These are phyloP conservation scores for Panicum hallii DNA, from an alignment of 202 grass and related monocot genomes.

Conservation along the genomic window DNA sequence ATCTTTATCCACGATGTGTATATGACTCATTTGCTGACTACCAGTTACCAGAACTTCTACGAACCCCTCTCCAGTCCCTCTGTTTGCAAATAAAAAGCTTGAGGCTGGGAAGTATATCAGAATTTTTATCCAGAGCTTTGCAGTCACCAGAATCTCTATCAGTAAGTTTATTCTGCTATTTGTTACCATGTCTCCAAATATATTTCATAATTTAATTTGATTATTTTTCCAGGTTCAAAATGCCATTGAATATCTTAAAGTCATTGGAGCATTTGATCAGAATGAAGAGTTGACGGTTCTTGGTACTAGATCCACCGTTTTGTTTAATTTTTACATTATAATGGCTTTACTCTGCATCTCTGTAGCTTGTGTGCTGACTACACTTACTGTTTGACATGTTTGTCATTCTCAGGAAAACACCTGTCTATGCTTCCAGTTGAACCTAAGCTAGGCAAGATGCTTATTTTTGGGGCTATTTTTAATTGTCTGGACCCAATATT, in stretches of 20 bases:
- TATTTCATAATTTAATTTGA: constrained; percentile 32
- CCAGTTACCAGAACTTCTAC: constrained; percentile 94
- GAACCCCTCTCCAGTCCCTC: constrained; percentile 96
- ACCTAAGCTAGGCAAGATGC: constrained; percentile 99
- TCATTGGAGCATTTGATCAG: constrained; percentile 93
- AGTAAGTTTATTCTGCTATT: constrained; percentile 48
- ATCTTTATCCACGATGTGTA: constrained; percentile 93
- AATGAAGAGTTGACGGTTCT: constrained; percentile 95
- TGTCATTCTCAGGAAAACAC: constrained; percentile 73
- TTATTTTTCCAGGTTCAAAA: constrained; percentile 84
- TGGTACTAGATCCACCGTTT: constrained; percentile 55
- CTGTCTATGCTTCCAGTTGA: constrained; percentile 98
- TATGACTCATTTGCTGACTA: constrained; percentile 95
- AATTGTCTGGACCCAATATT: constrained; percentile 93
- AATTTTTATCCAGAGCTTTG: constrained; percentile 98
- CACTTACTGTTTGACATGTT: constrained; percentile 24
- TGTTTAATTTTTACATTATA: constrained; percentile 24
- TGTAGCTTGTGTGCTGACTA: constrained; percentile 40
- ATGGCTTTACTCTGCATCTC: constrained; percentile 28
- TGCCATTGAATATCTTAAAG: constrained; percentile 97
- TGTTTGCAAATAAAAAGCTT: constrained; percentile 99
- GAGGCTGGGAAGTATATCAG: constrained; percentile 87
- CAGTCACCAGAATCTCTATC: constrained; percentile 97
- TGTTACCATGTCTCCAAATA: constrained; percentile 2
- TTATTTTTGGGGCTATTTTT: constrained; percentile 98